A percentile compares a stretch with the other conserved stretches of the same genome.
phyloP scores from a whole-genome alignment of 1,139 yeast genomes.

The Groenewaldozyma sp. region DNA sequence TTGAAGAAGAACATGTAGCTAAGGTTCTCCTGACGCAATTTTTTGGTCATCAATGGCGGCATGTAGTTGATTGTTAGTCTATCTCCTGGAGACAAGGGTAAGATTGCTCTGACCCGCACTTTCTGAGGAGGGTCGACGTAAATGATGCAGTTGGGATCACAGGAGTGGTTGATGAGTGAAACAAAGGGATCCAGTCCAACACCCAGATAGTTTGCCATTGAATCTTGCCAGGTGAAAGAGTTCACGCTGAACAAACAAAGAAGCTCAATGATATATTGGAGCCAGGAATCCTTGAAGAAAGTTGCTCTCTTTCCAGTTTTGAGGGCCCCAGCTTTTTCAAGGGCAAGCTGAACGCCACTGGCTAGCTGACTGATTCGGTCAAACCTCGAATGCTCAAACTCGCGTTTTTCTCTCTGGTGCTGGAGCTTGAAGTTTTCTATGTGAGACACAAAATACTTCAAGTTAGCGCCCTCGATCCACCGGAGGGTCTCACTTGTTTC shows the following conservation, averaged over 20 bases:
- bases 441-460: conserved; percentile 4
- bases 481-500: too few relatives aligned
- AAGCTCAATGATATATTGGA: conserved; percentile 4
- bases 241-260: conserved; percentile 10
- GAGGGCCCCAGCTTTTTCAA: neutral
- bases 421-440: conserved; percentile 3
- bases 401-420: neutral
- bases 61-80: conserved; percentile 8
- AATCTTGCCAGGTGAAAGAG: conserved; percentile 8
- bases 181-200: conserved; percentile 9
- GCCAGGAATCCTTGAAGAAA: neutral
- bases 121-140: conserved; percentile 1
- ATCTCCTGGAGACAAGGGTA: conserved; percentile 5
- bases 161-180: conserved; percentile 10
- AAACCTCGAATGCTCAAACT: neutral
- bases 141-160: conserved; percentile 8
- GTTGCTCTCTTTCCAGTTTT: neutral
- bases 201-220: conserved; percentile 6
- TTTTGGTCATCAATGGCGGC: conserved; percentile 3
- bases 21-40: conserved; percentile 5
- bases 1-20: conserved; percentile 8
- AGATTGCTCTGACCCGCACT: conserved; percentile 7
- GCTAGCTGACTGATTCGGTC: neutral
- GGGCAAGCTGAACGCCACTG: neutral
- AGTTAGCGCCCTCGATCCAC: neutral